These are phyloP conservation scores for Trichomonas gallinae DNA, from an alignment of 208 protist genomes.

Conservation along the genomic window DNA sequence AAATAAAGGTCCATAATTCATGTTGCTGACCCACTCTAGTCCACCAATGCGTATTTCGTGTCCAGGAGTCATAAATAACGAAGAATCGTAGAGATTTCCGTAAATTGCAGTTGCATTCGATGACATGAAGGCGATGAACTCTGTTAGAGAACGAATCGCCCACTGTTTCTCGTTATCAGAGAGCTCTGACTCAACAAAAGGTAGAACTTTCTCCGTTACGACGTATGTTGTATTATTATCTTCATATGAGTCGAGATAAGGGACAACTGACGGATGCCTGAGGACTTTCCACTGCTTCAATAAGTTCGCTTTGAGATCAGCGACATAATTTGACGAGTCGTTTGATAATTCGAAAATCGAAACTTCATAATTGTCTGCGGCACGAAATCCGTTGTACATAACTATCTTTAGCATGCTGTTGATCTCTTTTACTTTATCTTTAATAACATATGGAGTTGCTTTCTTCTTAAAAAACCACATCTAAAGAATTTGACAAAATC, in stretches of 20 bases:
- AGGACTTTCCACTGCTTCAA: not conserved
- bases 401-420: not conserved
- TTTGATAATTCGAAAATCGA: not conserved
- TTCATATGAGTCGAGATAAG: not conserved
- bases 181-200: not conserved
- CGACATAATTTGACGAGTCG: not conserved
- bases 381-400: not conserved
- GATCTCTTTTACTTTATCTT: not conserved
- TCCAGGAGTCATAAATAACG: not conserved
- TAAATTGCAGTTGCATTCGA: not conserved
- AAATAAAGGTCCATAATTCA: not conserved
- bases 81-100: not conserved
- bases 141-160: not conserved
- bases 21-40: not conserved
- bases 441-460: not conserved
- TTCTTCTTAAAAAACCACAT: slow-evolving; percentile 23
- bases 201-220: not conserved
- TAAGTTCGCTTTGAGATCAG: not conserved
- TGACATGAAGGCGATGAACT: not conserved
- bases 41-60: not conserved
- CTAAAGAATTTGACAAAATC: not conserved
- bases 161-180: not conserved
- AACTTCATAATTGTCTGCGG: not conserved
- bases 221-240: not conserved
- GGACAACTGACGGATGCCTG: not conserved